phyloP scores from a whole-genome alignment of 495 filamentous ascomycete species.

The Monascus purpureus region DNA sequence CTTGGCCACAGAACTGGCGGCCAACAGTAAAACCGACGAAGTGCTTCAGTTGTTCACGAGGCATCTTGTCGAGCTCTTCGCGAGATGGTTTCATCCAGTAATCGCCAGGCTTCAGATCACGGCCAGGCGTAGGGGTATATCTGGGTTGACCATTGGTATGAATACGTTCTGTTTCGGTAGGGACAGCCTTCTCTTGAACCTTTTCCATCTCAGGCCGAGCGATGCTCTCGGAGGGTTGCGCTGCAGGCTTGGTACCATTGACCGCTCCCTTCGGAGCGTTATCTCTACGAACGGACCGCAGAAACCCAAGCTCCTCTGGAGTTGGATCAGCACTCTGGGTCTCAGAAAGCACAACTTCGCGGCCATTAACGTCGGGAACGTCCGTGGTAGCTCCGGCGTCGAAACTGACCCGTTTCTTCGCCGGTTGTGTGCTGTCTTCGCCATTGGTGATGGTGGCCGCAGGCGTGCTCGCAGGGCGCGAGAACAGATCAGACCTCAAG shows the following conservation, averaged over 20 bases:
- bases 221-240: constrained; percentile 7
- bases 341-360: constrained; percentile 31
- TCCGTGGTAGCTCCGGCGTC: constrained; percentile 40
- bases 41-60: constrained; percentile 52
- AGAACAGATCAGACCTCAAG: constrained; percentile 64
- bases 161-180: constrained; percentile 60
- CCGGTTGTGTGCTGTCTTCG: constrained; percentile 20
- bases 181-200: constrained; percentile 60
- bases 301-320: constrained; percentile 52
- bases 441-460: constrained; percentile 36
- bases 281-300: constrained; percentile 38
- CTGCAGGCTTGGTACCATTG: constrained; percentile 26
- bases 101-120: constrained; percentile 47
- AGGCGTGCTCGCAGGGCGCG: constrained; percentile 28
- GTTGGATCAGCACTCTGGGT: constrained; percentile 37
- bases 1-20: constrained; percentile 61
- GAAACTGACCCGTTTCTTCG: constrained; percentile 81
- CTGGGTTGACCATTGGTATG: constrained; percentile 19
- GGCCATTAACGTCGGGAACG: constrained; percentile 17
- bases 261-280: constrained; percentile 33
- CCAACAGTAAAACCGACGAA: constrained; percentile 66
- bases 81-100: constrained; percentile 76
- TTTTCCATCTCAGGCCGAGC: constrained; percentile 55
- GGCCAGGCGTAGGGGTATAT: constrained; percentile 17
- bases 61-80: constrained; percentile 61